Conservation (phyloP, 1,284 basidiomycete species). For the Phlebopus sp. region DNA sequence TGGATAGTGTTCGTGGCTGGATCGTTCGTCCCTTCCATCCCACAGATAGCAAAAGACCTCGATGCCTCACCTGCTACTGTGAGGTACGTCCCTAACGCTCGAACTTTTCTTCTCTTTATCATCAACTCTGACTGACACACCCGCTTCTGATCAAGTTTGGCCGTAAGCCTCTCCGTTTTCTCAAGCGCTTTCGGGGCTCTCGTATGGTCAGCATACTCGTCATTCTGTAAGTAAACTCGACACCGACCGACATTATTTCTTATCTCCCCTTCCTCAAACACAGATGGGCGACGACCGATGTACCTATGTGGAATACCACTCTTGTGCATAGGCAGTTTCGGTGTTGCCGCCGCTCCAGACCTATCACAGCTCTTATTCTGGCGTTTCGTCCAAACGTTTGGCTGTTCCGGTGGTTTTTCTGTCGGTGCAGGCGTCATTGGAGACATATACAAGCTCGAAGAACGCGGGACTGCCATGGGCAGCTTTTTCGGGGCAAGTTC, state of each 20-base stretch:
- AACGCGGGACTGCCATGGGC: slow-evolving; percentile 49
- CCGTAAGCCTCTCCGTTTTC: slow-evolving; percentile 26
- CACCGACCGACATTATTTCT: too few relatives aligned
- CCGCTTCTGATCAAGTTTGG: slow-evolving; percentile 18
- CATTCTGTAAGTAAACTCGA: slow-evolving; percentile 25
- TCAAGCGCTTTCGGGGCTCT: slow-evolving; percentile 23
- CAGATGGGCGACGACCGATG: slow-evolving; percentile 42
- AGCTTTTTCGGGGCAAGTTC: slow-evolving; percentile 40
- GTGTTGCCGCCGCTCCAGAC: slow-evolving; percentile 36
- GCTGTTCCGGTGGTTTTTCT: slow-evolving; percentile 36
- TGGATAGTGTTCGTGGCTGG: slow-evolving; percentile 42
- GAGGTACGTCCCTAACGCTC: slow-evolving; percentile 35
- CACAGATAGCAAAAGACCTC: slow-evolving; percentile 42
- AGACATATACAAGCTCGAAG: slow-evolving; percentile 45
- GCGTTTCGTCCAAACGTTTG: slow-evolving; percentile 48
- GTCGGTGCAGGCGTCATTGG: slow-evolving; percentile 50
- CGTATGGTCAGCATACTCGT: slow-evolving; percentile 25
- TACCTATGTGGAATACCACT: slow-evolving; percentile 48
- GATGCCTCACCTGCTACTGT: slow-evolving; percentile 36
- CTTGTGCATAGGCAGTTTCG: slow-evolving; percentile 41
- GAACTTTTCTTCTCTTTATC: neutral
- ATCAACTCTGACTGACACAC: neutral
- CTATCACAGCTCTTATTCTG: slow-evolving; percentile 42
- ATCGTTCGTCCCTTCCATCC: slow-evolving; percentile 48
- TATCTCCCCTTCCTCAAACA: too few relatives aligned